Percentiles rank a stretch among this genome's conserved stretches.
These are phyloP conservation scores for Fusarium pseudocircinatum DNA, from an alignment of 2,329 filamentous ascomycete genomes.

Conservation along the genomic window DNA sequence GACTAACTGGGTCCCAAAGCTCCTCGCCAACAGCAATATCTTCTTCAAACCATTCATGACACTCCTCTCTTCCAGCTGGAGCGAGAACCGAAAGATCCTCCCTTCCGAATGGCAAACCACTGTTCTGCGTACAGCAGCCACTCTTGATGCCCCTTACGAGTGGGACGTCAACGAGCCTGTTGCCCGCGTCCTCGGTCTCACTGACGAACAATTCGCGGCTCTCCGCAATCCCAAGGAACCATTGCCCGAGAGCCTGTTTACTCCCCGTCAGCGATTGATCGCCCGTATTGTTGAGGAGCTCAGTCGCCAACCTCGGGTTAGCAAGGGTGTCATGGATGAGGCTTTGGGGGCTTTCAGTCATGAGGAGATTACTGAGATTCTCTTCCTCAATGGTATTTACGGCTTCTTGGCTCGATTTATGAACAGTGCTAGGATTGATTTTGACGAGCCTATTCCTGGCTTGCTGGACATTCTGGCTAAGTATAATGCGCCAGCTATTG, in stretches of 20 bases:
- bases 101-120: constrained; percentile 9
- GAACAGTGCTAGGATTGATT: constrained; percentile 13
- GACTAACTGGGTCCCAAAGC: background rate
- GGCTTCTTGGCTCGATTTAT: constrained; percentile 6
- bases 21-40: background rate
- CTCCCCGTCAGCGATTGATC: constrained; percentile 1
- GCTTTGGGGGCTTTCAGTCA: background rate
- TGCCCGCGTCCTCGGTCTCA: background rate
- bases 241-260: background rate
- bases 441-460: constrained; percentile 13
- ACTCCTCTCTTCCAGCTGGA: constrained; percentile 6
- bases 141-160: constrained; percentile 4
- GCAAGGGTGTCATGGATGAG: background rate
- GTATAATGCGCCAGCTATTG: background rate
- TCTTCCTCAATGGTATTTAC: constrained; percentile 3
- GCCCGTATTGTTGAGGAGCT: background rate
- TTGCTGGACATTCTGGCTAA: background rate
- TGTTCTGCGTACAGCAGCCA: constrained; percentile 5
- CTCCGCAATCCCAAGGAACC: background rate
- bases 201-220: background rate
- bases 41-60: constrained; percentile 21
- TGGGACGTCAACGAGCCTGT: constrained; percentile 21
- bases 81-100: constrained; percentile 4
- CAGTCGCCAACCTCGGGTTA: background rate
- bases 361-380: constrained; percentile 7